These are phyloP conservation scores for Termitomyces sp. DNA, from an alignment of 768 basidiomycete genomes.

Conservation along the genomic window DNA sequence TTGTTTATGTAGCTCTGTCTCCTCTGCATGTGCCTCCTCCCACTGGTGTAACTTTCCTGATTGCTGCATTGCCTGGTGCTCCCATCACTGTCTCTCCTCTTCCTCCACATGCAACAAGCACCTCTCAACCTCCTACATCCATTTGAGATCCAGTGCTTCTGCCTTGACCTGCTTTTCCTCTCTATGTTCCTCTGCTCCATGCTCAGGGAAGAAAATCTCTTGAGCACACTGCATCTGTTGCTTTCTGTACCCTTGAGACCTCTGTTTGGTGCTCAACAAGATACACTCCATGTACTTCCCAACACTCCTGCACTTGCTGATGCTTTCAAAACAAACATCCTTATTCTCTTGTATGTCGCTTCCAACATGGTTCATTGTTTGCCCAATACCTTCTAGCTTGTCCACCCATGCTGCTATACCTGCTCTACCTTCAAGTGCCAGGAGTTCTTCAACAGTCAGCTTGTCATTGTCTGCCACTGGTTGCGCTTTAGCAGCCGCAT, in stretches of 20 bases:
- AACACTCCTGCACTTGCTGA: not conserved
- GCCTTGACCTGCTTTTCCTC: slow-evolving; percentile 17
- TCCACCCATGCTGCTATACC: too few species aligned
- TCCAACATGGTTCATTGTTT: slow-evolving; percentile 10
- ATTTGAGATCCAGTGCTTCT: too few species aligned
- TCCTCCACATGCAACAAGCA: too few species aligned
- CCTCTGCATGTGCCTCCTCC: too few species aligned
- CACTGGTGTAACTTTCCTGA: not conserved
- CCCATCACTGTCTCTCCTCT: slow-evolving; percentile 4
- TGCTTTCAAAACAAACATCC: not conserved
- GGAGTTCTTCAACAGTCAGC: slow-evolving; percentile 13
- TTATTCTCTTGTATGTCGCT: not conserved
- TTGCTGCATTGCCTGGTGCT: too few species aligned
- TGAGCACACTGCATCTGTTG: too few species aligned
- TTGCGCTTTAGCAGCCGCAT: not conserved
- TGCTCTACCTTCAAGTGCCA: slow-evolving; percentile 5
- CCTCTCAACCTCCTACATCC: too few species aligned
- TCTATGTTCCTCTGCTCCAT: not conserved
- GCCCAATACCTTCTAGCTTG: not conserved
- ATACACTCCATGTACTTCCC: not conserved
- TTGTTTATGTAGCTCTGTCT: too few species aligned
- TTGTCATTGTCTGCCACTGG: slow-evolving; percentile 1
- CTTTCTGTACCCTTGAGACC: not conserved
- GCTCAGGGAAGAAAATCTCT: slow-evolving; percentile 3
- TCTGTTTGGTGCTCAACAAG: slow-evolving; percentile 1